Base-by-base conservation (phyloP, 495 filamentous ascomycete genomes). In the Staphylotrichum tortipilum region DNA sequence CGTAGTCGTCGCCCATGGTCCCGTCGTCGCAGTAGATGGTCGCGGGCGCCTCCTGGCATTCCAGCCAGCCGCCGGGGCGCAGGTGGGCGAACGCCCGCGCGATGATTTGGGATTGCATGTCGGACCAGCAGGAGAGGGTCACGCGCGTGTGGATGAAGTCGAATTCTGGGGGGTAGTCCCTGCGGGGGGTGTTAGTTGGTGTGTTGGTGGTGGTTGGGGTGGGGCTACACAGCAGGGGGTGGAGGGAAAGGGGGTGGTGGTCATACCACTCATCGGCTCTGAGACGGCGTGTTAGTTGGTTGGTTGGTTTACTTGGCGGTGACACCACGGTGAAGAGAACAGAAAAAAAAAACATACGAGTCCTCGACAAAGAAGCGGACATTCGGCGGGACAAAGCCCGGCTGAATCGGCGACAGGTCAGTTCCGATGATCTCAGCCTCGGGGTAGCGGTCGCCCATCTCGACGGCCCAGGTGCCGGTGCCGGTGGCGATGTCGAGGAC, bases 401-500 rank as follows among this genome's bases (percentile, higher is more conserved):
- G 69, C 35, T 78, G 74, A 24, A 78, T 73, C 7, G 71, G 67
- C 7, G 65, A 66, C 17, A 73, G 55, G 49, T 72, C 68, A 11
- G 60, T 65, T 3, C 68, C 70, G 18, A 64, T 51, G 7, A 78
- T 59, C 38, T 61, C 36, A 7, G 73, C 67, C 12, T 58, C 52
- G 12, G 72, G 72, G 43, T 64, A 75, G 47, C 54, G 44, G 53
- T 75, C 69, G 18, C 70, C 79, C 58, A 80, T 60, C 40, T 56
- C 61, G 35, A 65, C 65, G 47, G 71, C 72, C 76, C 77, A 80
- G n/a, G 36, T 44, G 8, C 73, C 73, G 3, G 69, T 86, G 3
- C 85, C 85, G 8, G 83, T 86, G 7, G 80, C 84, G 14, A 88
- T 74, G 56, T 88, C 85, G 2, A 89, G 71, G 14, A 88, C 77